phyloP scores from a whole-genome alignment of 306 rosid species.

The Betula pendula region DNA sequence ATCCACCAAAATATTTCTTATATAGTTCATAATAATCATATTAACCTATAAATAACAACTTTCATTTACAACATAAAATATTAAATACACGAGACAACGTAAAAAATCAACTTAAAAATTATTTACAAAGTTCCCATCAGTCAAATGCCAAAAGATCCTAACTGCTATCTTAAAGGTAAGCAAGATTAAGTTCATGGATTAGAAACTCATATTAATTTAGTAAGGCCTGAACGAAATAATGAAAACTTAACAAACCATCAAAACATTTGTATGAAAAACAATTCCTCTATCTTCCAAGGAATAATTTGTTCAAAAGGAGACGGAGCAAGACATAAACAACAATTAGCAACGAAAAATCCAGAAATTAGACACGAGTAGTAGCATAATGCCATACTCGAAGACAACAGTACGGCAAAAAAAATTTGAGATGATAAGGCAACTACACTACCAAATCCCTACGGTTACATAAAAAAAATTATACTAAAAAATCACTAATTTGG shows the following conservation, averaged over 20 bases:
- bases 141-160: not conserved
- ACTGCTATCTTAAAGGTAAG: not conserved
- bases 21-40: too few relatives aligned
- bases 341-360: not conserved
- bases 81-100: too few relatives aligned
- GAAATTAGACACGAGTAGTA: not conserved
- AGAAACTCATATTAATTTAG: not conserved
- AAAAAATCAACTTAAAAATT: too few relatives aligned
- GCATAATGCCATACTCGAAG: not conserved
- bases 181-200: not conserved
- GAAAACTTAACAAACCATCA: not conserved
- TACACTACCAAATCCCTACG: not conserved
- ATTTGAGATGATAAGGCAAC: not conserved
- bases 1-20: too few relatives aligned
- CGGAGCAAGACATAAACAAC: not conserved
- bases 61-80: too few relatives aligned
- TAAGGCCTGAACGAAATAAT: not conserved
- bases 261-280: too few relatives aligned
- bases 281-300: not conserved
- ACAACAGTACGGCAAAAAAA: not conserved
- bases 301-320: not conserved
- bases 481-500: not conserved
- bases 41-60: too few relatives aligned
- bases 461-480: not conserved
- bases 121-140: not conserved